These are phyloP conservation scores for Ogataea wickerhamii DNA, from an alignment of 805 yeast genomes.

Conservation along the genomic window DNA sequence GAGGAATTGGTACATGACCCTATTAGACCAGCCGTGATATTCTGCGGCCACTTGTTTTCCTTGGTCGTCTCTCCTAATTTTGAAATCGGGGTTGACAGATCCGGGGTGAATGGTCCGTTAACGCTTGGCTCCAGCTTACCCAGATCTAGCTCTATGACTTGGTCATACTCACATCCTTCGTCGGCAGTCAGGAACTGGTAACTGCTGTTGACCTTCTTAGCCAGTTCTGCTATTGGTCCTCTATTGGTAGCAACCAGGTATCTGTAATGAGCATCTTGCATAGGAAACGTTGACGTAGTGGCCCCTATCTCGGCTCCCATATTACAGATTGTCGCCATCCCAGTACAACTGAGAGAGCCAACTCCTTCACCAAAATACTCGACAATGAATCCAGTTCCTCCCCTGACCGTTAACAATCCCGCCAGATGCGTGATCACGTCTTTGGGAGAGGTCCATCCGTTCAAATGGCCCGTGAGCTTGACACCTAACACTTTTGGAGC, in stretches of 20 bases:
- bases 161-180: constrained; percentile 90
- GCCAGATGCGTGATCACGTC: constrained; percentile 92
- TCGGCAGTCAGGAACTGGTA: constrained; percentile 77
- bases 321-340: constrained; percentile 99
- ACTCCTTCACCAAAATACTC: constrained; percentile 98
- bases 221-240: constrained; percentile 78
- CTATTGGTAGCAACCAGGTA: constrained; percentile 87
- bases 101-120: constrained; percentile 98
- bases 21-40: constrained; percentile 89
- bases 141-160: constrained; percentile 86
- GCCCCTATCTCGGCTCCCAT: constrained; percentile 99
- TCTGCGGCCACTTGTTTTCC: constrained; percentile 88
- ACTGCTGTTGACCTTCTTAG: constrained; percentile 59
- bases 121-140: constrained; percentile 89
- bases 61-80: constrained; percentile 79
- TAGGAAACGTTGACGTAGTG: constrained; percentile 96
- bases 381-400: constrained; percentile 96
- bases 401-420: constrained; percentile 92
- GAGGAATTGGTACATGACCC: constrained; percentile 99
- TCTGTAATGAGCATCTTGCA: constrained; percentile 82
- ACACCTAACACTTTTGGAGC: constrained; percentile 96
- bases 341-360: constrained; percentile 87
- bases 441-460: constrained; percentile 97
- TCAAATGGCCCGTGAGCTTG: constrained; percentile 84
- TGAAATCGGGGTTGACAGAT: constrained; percentile 92